A percentile compares a stretch with the other conserved stretches of the same genome.
Evolutionary conservation across 495 filamentous ascomycete genomes (phyloP).

Genomic region (Friedmanniomyces endolithicus): DNA sequence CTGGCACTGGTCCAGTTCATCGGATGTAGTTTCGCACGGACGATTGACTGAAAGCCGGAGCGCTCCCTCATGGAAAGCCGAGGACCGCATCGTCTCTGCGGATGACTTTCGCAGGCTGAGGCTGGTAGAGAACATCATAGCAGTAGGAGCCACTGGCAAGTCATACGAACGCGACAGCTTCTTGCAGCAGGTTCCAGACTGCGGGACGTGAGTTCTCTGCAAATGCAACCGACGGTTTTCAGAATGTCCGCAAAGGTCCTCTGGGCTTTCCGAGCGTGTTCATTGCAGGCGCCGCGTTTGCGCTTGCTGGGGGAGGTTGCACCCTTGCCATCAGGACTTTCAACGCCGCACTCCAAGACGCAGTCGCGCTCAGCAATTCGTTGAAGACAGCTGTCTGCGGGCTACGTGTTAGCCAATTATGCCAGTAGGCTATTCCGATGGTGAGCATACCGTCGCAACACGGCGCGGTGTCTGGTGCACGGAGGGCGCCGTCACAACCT

Average conservation of each 20-base stretch:
- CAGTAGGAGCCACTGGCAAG: not conserved
- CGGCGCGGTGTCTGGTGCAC: not conserved
- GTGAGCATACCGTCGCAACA: slow-evolving; percentile 10
- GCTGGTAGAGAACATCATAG: not conserved
- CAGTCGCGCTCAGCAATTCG: too few species aligned
- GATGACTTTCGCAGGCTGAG: not conserved
- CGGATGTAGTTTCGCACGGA: not conserved
- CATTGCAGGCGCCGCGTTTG: slow-evolving; percentile 11
- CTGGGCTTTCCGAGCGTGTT: slow-evolving; percentile 4
- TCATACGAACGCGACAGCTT: not conserved
- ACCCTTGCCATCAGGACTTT: too few species aligned
- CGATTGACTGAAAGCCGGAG: not conserved
- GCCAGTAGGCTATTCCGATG: not conserved
- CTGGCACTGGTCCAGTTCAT: not conserved
- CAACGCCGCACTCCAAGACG: too few species aligned
- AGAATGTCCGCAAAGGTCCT: slow-evolving; percentile 5
- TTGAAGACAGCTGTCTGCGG: too few species aligned
- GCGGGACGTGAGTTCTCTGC: slow-evolving; percentile 8
- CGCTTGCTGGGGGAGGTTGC: slow-evolving; percentile 3
- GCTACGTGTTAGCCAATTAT: slow-evolving; percentile 5
- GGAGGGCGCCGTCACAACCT: slow-evolving; percentile 2
- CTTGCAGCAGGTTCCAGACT: slow-evolving; percentile 10
- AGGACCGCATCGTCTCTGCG: not conserved
- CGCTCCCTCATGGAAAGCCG: not conserved
- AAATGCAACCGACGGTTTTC: slow-evolving; percentile 7